These are phyloP conservation scores for Zymoseptoria tritici DNA, from an alignment of 2,329 filamentous ascomycete genomes.

Conservation along the genomic window DNA sequence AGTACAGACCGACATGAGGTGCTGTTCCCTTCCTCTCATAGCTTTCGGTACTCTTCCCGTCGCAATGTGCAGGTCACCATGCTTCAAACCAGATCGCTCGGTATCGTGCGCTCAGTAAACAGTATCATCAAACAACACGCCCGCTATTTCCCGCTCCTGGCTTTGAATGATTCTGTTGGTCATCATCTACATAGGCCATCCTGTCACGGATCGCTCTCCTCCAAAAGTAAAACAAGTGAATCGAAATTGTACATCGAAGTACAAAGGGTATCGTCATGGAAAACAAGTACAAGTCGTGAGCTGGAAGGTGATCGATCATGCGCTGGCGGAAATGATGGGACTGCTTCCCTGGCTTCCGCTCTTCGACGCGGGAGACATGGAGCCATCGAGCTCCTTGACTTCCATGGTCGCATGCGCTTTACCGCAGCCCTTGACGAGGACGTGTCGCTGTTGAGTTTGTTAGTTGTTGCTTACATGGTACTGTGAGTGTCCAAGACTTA, in stretches of 20 bases:
- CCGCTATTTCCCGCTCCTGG: not conserved
- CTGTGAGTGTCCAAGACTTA: constrained; percentile 39
- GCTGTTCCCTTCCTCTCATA: not conserved
- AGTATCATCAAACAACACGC: not conserved
- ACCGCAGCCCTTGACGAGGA: constrained; percentile 61
- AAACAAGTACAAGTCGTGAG: constrained; percentile 4
- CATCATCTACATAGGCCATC: not conserved
- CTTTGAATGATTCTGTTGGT: not conserved
- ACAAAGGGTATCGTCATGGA: constrained; percentile 20
- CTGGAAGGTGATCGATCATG: constrained; percentile 5
- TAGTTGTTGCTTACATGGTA: constrained; percentile 14
- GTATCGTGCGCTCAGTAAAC: not conserved
- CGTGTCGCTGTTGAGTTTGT: constrained; percentile 49
- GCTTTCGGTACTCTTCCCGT: not conserved
- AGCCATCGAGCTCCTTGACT: constrained; percentile 31
- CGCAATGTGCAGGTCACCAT: not conserved
- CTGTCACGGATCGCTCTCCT: not conserved
- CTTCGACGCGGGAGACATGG: constrained; percentile 28
- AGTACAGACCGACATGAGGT: not conserved
- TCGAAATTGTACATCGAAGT: constrained; percentile 5
- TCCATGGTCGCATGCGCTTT: constrained; percentile 37
- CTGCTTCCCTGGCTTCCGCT: constrained; percentile 27
- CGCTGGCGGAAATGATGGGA: constrained; percentile 24
- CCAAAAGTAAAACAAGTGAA: not conserved
- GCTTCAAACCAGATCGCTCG: not conserved